Base-by-base conservation (phyloP, 192 early-diverging fungal species). In the Linnemannia exigua region DNA sequence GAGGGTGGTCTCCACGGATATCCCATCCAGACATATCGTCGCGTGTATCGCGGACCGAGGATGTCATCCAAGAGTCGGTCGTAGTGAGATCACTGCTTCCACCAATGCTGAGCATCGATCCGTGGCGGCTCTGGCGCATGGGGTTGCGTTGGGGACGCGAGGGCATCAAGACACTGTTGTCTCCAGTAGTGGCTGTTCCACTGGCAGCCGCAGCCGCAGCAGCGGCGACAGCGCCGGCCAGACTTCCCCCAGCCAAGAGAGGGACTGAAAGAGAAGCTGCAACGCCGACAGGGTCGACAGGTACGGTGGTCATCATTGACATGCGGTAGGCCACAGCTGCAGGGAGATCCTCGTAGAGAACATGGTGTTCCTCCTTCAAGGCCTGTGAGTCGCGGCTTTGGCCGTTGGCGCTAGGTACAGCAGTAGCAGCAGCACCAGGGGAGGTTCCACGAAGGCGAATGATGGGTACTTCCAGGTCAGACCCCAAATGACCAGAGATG, bases 1-100 rank as follows among this genome's bases (percentile, higher is more conserved):
- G 66, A 37, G 48, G n/a, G 20, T 66, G 50, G 12, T 79, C 54
- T 4, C 75, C 77, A 28, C 66, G 67, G 2, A 37, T 70, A 22
- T 73, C 84, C 84, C 84, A 86, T 25, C 84, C 84, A 11, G 84
- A 79, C 58, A 86, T 22, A 66, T 86, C 84, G 51, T 86, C 84
- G 8, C 84, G 84, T 17, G 84, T 86, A 44, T 86, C 75, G 19
- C 84, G 74, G 38, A 67, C 73, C 0, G 84, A 86, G 33, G 51
- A 67, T 5, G 84, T 80, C 25, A 67, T 58, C 84, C 84, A 86
- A n/a, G 84, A 80, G 20, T 86, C 84, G 5, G 72, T 63, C 16
- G 66, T 35, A 22, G 84, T 86, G 38, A 86, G 58, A 37, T 80
- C 84, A 20, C 77, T 79, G 50, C 71, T 70, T 51, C 81, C 81